Evolutionary conservation across 176 grass and related monocot species (phyloP).

Genomic region (Musa itinerans): DNA sequence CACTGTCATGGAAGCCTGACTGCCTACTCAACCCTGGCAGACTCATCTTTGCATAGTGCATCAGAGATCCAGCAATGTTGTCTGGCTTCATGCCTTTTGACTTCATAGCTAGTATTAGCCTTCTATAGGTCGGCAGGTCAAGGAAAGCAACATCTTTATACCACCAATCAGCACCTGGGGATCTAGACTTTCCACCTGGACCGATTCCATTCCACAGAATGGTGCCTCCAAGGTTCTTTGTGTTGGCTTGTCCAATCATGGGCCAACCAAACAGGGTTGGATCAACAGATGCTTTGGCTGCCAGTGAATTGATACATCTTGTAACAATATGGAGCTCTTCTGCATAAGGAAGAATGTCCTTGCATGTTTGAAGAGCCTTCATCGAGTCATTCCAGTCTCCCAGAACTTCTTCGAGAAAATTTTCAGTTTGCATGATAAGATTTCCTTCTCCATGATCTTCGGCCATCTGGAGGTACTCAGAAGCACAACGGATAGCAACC

Average conservation of each 20-base stretch:
- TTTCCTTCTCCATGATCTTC: constrained; percentile 51
- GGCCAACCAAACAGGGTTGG: constrained; percentile 59
- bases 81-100: constrained; percentile 52
- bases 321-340: constrained; percentile 55
- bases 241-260: constrained; percentile 36
- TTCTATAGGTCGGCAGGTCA: constrained; percentile 52
- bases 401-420: constrained; percentile 42
- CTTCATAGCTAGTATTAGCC: constrained; percentile 48
- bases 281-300: constrained; percentile 55
- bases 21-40: constrained; percentile 42
- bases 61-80: constrained; percentile 52
- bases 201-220: constrained; percentile 55
- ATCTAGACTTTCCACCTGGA: constrained; percentile 23
- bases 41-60: constrained; percentile 58
- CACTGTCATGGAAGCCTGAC: constrained; percentile 10
- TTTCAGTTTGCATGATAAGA: constrained; percentile 47
- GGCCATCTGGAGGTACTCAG: constrained; percentile 57
- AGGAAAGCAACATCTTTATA: constrained; percentile 55
- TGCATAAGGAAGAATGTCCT: constrained; percentile 36
- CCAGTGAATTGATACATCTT: constrained; percentile 65
- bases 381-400: constrained; percentile 45
- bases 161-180: constrained; percentile 60
- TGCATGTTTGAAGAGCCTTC: constrained; percentile 38
- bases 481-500: constrained; percentile 45
- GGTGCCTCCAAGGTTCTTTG: constrained; percentile 29